Percentiles rank a stretch among this genome's conserved stretches.
Evolutionary conservation across 108 stramenopile genomes (phyloP).

Genomic region (Nitzschia inconspicua): DNA sequence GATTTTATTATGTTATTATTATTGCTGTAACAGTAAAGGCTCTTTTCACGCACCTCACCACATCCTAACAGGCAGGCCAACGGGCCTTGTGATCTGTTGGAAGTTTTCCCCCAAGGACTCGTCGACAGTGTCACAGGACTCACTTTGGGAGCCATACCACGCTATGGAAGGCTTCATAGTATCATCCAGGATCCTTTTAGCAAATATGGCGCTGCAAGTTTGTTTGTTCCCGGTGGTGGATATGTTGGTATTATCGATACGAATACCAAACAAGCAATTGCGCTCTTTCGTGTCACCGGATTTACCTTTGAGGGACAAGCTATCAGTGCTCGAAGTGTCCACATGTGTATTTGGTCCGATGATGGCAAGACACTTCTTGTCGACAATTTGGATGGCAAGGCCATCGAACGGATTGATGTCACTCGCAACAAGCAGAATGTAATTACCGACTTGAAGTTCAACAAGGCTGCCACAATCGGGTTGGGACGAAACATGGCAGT

Average conservation of each 20-base stretch:
- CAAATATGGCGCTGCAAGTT: slow-evolving; percentile 22
- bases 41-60: background rate
- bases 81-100: slow-evolving; percentile 27
- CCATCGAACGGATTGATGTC: slow-evolving; percentile 32
- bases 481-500: slow-evolving; percentile 13
- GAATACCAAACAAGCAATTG: slow-evolving; percentile 25
- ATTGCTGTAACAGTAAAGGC: too few species aligned
- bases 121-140: background rate
- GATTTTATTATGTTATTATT: too few species aligned
- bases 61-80: slow-evolving; percentile 1
- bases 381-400: slow-evolving; percentile 31
- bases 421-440: slow-evolving; percentile 5
- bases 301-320: background rate
- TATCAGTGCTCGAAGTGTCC: slow-evolving; percentile 9
- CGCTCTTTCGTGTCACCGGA: slow-evolving; percentile 27
- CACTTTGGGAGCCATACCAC: slow-evolving; percentile 1
- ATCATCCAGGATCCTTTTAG: slow-evolving; percentile 25
- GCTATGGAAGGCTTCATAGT: slow-evolving; percentile 21
- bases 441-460: slow-evolving; percentile 15
- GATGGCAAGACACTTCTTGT: slow-evolving; percentile 20
- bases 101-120: slow-evolving; percentile 24
- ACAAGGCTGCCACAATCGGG: slow-evolving; percentile 21
- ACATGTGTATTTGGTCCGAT: slow-evolving; percentile 31
- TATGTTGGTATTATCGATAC: slow-evolving; percentile 23
- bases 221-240: slow-evolving; percentile 23